Base-by-base conservation (phyloP, 257 asterid species). In the Petunia axillaris region DNA sequence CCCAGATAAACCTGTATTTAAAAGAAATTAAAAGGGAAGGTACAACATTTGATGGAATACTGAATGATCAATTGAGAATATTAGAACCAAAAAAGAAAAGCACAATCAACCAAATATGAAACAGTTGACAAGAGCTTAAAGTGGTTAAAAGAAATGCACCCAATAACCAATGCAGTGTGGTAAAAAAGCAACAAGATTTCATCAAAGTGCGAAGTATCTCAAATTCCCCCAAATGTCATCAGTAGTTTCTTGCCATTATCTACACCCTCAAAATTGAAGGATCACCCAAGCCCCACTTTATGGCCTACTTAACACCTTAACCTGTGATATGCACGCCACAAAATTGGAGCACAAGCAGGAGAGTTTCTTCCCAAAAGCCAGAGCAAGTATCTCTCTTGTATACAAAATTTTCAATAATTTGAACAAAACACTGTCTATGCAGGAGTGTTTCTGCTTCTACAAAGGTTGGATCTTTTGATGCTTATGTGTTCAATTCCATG, bases 1-100 rank as follows among this genome's bases (percentile, higher is more conserved):
- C 98, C 98, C 88, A 96, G 86, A 86, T 96, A 96, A 79, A 96
- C 98, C 98, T 96, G 97, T 87, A 83, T 66, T 71, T 35, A 71
- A 48, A 25, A 5, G 25, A 71, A 48, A 73, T 50, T 71, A 48
- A 2, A 48, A 71, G 60, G 35, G 60, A 35, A 35, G 46, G 46
- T 50, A 73, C 62, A 48, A 52, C 35, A 73, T 5, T 5, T 6
- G 62, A 35, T 11, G 77, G 60, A 35, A 48, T 71, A 48, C 60
- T 48, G 41, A 43, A 71, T 52, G 35, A 73, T 35, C 25, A 73
- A 50, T 73, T 50, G 78, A 73, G 62, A 73, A 35, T 3, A 8
- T 36, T 35, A 35, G 5, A 3, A 6, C 48, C 58, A 11, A 62
- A 39, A 73, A 73, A 44, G 50, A 73, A 10, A 13, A 38, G 35